Evolutionary conservation across 306 rosid genomes (phyloP).

Genomic region (Inga laurina): DNA sequence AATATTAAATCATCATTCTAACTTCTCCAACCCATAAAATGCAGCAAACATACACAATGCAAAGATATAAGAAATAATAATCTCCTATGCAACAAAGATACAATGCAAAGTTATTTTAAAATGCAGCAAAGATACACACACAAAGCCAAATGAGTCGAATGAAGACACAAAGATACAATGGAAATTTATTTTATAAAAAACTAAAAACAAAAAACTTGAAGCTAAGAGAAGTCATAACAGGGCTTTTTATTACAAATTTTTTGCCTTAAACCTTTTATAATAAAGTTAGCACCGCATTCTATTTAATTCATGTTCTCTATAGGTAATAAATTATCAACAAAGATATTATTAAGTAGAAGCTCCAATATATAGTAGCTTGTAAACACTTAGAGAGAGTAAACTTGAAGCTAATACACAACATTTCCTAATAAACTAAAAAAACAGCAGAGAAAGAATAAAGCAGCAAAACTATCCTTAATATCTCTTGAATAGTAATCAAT

Average conservation of each 20-base stretch:
- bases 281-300: background rate
- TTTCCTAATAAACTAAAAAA: background rate
- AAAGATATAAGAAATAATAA: too few relatives aligned
- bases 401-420: background rate
- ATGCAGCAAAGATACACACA: too few relatives aligned
- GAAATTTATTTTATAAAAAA: background rate
- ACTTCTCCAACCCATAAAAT: too few relatives aligned
- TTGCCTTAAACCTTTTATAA: background rate
- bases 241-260: background rate
- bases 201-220: background rate
- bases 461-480: background rate
- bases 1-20: too few relatives aligned
- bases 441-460: background rate
- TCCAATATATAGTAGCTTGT: background rate
- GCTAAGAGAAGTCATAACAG: background rate
- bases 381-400: background rate
- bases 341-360: background rate
- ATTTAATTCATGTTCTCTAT: background rate
- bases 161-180: too few relatives aligned
- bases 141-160: too few relatives aligned
- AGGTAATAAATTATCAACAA: background rate
- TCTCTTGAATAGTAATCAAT: too few relatives aligned
- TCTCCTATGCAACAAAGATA: too few relatives aligned
- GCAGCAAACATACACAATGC: too few relatives aligned
- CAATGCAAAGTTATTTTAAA: too few relatives aligned